phyloP scores from a whole-genome alignment of 2,329 filamentous ascomycete genomes.

The Aureobasidium sp. region DNA sequence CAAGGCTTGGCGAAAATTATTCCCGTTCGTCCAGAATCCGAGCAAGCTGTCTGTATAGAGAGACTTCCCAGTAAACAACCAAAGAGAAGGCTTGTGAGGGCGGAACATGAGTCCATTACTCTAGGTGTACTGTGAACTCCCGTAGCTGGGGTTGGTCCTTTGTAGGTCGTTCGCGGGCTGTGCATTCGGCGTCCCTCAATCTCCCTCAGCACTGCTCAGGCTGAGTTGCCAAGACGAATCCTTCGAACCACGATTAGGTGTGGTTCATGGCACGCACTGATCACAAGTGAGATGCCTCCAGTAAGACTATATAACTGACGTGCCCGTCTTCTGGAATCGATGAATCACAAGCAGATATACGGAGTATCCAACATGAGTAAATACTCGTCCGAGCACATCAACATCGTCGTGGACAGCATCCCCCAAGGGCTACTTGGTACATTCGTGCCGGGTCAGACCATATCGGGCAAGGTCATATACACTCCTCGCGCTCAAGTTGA shows the following conservation, averaged over 20 bases:
- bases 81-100: background rate
- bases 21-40: background rate
- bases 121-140: background rate
- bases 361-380: background rate
- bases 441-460: background rate
- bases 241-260: background rate
- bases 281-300: too few species aligned
- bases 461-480: slow-evolving; percentile 7
- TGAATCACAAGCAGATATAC: background rate
- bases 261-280: background rate
- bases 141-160: too few species aligned
- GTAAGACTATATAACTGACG: background rate
- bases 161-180: background rate
- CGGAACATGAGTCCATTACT: background rate
- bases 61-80: background rate
- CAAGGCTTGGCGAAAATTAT: background rate
- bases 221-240: slow-evolving; percentile 6
- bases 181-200: background rate
- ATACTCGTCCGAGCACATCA: background rate
- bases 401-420: background rate
- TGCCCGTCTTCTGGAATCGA: background rate
- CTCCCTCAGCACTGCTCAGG: background rate
- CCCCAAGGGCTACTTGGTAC: background rate
- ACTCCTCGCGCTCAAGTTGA: background rate
- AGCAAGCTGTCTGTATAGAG: background rate